Conservation (phyloP, 2,329 filamentous ascomycete genomes). For the Calonectria crousiana region DNA sequence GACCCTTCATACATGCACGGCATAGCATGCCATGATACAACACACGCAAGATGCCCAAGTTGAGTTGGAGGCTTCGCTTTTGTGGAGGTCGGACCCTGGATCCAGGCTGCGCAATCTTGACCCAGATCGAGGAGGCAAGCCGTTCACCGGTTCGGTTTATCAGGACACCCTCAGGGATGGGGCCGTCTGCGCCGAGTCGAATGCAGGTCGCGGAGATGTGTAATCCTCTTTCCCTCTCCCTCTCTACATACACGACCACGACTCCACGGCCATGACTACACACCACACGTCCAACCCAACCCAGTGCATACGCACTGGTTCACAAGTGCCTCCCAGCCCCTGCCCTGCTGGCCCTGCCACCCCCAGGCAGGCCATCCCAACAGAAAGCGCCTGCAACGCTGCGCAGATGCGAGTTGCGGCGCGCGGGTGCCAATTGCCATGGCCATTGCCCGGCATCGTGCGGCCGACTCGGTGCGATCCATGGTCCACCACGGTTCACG, state of each 20-base stretch:
- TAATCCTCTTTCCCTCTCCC: neutral
- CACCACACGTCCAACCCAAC: neutral
- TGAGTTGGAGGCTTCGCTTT: neutral
- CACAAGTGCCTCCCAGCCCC: neutral
- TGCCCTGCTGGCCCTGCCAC: neutral
- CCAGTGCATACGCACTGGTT: slow-evolving; percentile 11
- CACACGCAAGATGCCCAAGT: neutral
- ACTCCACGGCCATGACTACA: neutral
- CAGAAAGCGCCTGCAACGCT: slow-evolving; percentile 27
- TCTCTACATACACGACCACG: neutral
- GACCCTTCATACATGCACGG: slow-evolving; percentile 20
- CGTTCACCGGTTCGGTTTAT: slow-evolving; percentile 8
- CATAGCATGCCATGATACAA: neutral
- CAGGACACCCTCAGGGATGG: slow-evolving; percentile 3
- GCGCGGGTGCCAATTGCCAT: neutral
- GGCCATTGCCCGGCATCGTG: neutral
- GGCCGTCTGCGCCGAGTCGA: neutral
- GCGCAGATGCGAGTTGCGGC: neutral
- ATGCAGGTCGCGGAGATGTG: neutral
- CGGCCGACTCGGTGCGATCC: neutral
- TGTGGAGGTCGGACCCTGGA: slow-evolving; percentile 16
- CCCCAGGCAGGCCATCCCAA: slow-evolving; percentile 3
- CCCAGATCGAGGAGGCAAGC: neutral
- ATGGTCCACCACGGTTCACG: neutral
- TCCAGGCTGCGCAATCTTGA: neutral